Evolutionary conservation across 2,329 filamentous ascomycete genomes (phyloP).

Genomic region (Pseudogymnoascus pannorum): DNA sequence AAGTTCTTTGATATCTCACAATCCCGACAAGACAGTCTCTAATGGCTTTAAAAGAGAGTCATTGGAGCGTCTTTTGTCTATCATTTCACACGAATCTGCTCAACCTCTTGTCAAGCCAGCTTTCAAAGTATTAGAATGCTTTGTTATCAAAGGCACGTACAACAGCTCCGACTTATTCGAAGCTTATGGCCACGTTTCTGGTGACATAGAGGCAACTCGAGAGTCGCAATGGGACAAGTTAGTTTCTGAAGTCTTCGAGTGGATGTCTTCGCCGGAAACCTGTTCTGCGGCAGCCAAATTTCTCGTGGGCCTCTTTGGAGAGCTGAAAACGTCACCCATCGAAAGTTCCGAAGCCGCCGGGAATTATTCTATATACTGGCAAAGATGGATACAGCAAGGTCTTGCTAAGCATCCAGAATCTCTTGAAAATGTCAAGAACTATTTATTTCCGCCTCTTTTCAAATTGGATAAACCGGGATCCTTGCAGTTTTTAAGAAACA

Average conservation of each 20-base stretch:
- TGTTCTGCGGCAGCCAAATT: conserved; percentile 55
- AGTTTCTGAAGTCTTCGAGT: conserved; percentile 42
- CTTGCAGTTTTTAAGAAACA: conserved; percentile 48
- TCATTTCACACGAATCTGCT: conserved; percentile 52
- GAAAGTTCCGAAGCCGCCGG: conserved; percentile 31
- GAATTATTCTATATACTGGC: conserved; percentile 37
- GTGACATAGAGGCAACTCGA: not conserved
- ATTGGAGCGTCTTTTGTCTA: conserved; percentile 46
- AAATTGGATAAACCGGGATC: conserved; percentile 48
- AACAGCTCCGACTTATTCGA: conserved; percentile 16
- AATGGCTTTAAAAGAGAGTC: conserved; percentile 40
- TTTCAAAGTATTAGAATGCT: conserved; percentile 58
- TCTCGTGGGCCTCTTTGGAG: conserved; percentile 49
- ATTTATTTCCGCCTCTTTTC: conserved; percentile 57
- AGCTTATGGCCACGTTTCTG: conserved; percentile 16
- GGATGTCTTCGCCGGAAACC: conserved; percentile 51
- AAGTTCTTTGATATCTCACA: conserved; percentile 42
- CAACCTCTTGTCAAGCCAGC: conserved; percentile 62
- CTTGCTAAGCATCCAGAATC: conserved; percentile 43
- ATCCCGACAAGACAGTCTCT: conserved; percentile 37
- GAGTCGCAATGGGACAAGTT: conserved; percentile 43
- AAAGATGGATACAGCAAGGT: conserved; percentile 47
- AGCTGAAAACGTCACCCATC: conserved; percentile 27
- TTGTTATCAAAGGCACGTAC: conserved; percentile 51
- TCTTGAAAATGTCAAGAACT: conserved; percentile 56